phyloP scores from a whole-genome alignment of 2,329 filamentous ascomycete genomes.

The Xylariomycetidae sp. region DNA sequence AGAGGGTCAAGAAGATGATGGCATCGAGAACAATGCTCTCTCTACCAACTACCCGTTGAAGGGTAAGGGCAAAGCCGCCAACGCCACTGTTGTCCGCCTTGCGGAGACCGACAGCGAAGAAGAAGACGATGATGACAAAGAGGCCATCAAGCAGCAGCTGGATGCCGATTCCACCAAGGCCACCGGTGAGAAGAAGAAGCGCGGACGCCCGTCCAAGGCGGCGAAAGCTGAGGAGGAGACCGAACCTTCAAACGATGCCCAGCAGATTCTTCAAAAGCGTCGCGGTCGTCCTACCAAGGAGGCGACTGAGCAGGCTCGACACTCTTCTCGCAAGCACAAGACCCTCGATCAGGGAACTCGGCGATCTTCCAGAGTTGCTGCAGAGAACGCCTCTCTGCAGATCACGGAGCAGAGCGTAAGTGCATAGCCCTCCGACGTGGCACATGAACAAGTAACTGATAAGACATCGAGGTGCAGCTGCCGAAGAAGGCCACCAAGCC shows the following conservation, averaged over 20 bases:
- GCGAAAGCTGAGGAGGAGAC: too few relatives aligned
- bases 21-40: not conserved
- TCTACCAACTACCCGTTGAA: not conserved
- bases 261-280: not conserved
- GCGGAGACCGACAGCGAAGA: not conserved
- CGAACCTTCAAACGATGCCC: not conserved
- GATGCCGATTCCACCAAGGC: too few relatives aligned
- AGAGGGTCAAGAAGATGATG: conserved; percentile 1
- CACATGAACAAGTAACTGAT: conserved; percentile 5
- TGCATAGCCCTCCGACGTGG: not conserved
- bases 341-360: not conserved
- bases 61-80: not conserved
- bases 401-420: conserved; percentile 12
- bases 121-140: not conserved
- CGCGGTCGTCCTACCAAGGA: conserved; percentile 5
- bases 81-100: not conserved
- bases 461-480: conserved; percentile 4
- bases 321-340: conserved; percentile 11
- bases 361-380: conserved; percentile 12
- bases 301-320: too few relatives aligned
- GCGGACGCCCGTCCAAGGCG: not conserved
- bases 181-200: too few relatives aligned
- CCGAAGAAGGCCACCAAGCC: conserved; percentile 1
- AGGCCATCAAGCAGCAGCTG: too few relatives aligned
- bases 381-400: conserved; percentile 8